These are phyloP conservation scores for Dalechampia spathulata DNA, from an alignment of 441 rosid species.

Conservation along the genomic window DNA sequence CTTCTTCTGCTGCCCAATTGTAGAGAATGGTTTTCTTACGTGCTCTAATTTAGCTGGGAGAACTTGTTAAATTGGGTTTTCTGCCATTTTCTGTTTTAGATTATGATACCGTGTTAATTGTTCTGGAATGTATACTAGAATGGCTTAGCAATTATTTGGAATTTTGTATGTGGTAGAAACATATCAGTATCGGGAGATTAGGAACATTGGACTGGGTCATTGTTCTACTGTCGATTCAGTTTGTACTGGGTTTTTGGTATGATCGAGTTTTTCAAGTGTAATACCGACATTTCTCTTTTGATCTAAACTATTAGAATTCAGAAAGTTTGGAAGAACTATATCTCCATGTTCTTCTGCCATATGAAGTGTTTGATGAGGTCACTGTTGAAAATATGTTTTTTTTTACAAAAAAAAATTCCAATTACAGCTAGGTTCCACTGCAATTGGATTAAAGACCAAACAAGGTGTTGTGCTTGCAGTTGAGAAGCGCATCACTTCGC, in stretches of 20 bases:
- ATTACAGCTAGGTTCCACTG: constrained; percentile 90
- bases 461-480: constrained; percentile 98
- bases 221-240: neutral
- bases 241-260: neutral
- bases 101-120: neutral
- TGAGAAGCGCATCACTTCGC: constrained; percentile 96
- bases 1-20: too few species aligned
- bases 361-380: neutral
- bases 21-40: too few species aligned
- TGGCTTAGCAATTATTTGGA: too few species aligned
- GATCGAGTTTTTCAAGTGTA: neutral
- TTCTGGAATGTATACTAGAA: too few species aligned
- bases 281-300: too few species aligned
- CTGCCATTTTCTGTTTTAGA: neutral
- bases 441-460: constrained; percentile 90
- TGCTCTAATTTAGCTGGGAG: neutral
- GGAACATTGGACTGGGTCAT: neutral
- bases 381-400: neutral
- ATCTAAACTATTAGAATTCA: too few species aligned
- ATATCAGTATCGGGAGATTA: too few species aligned
- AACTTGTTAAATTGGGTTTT: neutral
- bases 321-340: neutral
- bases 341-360: neutral
- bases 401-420: neutral
- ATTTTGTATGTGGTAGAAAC: too few species aligned